Conservation (phyloP, 75 land plant species). For the Selaginella tamariscina region DNA sequence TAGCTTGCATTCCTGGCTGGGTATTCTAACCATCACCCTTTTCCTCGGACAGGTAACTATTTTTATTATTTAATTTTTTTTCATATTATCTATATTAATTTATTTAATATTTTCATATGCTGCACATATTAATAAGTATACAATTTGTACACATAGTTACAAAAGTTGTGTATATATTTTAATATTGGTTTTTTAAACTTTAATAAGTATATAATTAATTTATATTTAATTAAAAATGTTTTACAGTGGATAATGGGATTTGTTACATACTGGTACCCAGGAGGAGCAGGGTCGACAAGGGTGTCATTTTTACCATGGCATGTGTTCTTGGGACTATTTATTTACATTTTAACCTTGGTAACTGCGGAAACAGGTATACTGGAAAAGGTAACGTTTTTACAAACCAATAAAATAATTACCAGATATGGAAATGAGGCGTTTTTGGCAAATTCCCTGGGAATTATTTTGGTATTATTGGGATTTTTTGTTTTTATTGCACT, state of each 20-base stretch:
- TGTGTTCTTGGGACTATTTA: constrained; percentile 53
- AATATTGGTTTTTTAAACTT: not conserved
- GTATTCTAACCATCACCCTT: constrained; percentile 33
- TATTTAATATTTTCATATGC: not conserved
- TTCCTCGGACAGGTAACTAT: constrained; percentile 45
- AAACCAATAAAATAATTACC: constrained; percentile 21
- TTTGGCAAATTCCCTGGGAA: constrained; percentile 48
- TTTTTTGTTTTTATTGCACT: not conserved
- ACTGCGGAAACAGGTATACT: constrained; percentile 74
- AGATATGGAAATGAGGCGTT: constrained; percentile 51
- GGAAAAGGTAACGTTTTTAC: constrained; percentile 64
- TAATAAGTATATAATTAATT: not conserved
- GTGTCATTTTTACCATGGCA: constrained; percentile 50
- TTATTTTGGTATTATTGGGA: constrained; percentile 37
- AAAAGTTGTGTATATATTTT: not conserved
- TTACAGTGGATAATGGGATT: constrained; percentile 70
- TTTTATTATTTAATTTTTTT: not conserved
- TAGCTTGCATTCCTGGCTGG: constrained; percentile 78
- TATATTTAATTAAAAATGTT: not conserved
- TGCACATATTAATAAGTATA: no score
- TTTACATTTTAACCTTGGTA: constrained; percentile 43
- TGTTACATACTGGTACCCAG: constrained; percentile 44
- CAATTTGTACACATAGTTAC: no score
- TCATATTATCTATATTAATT: not conserved
- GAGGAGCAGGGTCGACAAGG: constrained; percentile 25